Base-by-base conservation (phyloP, 2,329 filamentous ascomycete genomes). In the Hawksworthiomyces lignivorus region DNA sequence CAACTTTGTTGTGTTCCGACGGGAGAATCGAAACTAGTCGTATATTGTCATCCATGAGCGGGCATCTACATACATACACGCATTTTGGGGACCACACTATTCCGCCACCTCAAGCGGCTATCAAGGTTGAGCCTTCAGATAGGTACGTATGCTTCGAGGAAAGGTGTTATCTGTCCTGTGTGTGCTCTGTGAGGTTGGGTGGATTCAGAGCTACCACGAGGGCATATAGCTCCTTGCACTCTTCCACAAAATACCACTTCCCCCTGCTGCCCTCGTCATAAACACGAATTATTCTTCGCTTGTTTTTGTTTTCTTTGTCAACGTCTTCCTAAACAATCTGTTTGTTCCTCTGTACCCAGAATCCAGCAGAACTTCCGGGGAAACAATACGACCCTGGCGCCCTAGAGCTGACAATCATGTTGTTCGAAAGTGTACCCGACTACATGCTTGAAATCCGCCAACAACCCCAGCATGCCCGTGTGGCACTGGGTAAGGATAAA, bases 401-500 rank as follows among this genome's bases (percentile, higher is more conserved):
- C 6, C 26, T 14, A 17, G n/a, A 38, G 24, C 42, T 48, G 36
- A 46, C 33, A 7, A 39, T 36, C n/a, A 32, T 47, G 35, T 27
- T 36, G 32, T 35, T 21, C 39, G 33, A 43, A 41, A 45, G 42
- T 29, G 48, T 45, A 8, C 45, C 48, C 31, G 57, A 59, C 46
- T 59, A 57, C 36, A 52, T 54, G 45, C 50, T 62, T 20, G 47
- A 50, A 34, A 54, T 87, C 50, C 72, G 77, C 51, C 83, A 87
- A 62, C 72, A 82, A 55, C 83, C 83, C 39, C 68, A 72, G 50
- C 71, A 77, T 60, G 82, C 79, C 37, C 73, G 82, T 48, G 77
- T 86, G 41, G 75, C 80, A 32, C 71, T 81, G 50, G 79, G 79
- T 50, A 87, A 87, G 60, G 84, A 87, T 56, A 87, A 87, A 69